phyloP scores from a whole-genome alignment of 2,329 filamentous ascomycete species.

The Aspergillus viridinutans region DNA sequence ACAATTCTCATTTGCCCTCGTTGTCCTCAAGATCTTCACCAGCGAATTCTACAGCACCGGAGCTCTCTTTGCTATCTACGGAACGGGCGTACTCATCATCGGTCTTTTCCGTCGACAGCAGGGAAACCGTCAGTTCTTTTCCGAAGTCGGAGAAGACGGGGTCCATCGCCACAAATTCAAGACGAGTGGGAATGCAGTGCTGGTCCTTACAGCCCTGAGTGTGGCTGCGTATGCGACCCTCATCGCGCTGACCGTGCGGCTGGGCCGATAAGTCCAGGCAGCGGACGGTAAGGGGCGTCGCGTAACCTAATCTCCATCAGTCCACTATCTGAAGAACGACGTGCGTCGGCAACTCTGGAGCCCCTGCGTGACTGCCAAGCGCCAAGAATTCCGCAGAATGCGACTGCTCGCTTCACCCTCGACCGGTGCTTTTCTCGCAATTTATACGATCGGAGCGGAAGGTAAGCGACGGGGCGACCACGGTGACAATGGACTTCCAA shows the following conservation, averaged over 20 bases:
- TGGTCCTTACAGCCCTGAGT: slow-evolving; percentile 59
- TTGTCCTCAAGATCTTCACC: slow-evolving; percentile 95
- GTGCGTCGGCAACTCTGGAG: slow-evolving; percentile 5
- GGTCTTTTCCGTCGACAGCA: slow-evolving; percentile 83
- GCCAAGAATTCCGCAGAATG: slow-evolving; percentile 27
- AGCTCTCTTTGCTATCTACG: slow-evolving; percentile 92
- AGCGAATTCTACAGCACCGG: slow-evolving; percentile 94
- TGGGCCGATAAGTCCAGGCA: slow-evolving; percentile 26
- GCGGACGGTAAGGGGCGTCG: background rate
- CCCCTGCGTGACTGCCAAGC: slow-evolving; percentile 30
- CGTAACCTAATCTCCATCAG: background rate
- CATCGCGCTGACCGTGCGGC: slow-evolving; percentile 55
- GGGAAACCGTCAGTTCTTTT: slow-evolving; percentile 91
- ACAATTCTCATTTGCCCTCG: slow-evolving; percentile 90
- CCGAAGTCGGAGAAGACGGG: slow-evolving; percentile 53
- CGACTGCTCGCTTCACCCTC: slow-evolving; percentile 4
- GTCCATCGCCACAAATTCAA: slow-evolving; percentile 59
- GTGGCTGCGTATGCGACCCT: slow-evolving; percentile 59
- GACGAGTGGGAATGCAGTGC: slow-evolving; percentile 63
- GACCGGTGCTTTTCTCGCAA: background rate
- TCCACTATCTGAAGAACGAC: background rate
- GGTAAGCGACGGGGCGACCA: slow-evolving; percentile 1
- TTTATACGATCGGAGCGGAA: background rate
- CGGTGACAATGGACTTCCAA: slow-evolving; percentile 11
- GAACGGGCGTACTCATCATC: slow-evolving; percentile 75